Evolutionary conservation across 1,284 basidiomycete genomes (phyloP).

Genomic region (Malassezia furfur): DNA sequence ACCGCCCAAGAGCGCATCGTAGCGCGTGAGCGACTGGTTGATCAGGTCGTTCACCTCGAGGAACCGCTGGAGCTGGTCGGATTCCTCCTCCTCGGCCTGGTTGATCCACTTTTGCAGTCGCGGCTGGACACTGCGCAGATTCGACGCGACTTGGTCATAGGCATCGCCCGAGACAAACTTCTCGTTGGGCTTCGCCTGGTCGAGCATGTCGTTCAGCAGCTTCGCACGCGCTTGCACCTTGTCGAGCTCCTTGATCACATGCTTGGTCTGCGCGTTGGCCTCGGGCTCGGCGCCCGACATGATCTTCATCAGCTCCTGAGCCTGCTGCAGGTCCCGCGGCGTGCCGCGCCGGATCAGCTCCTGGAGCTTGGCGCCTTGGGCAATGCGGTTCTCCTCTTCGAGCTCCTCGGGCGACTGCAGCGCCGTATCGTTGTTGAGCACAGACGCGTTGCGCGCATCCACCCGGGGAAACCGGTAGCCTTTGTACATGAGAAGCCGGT

Average conservation of each 20-base stretch:
- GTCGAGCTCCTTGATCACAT: slow-evolving; percentile 79
- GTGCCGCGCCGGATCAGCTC: slow-evolving; percentile 93
- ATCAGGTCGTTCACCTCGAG: slow-evolving; percentile 95
- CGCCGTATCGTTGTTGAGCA: slow-evolving; percentile 51
- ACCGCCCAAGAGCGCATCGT: slow-evolving; percentile 80
- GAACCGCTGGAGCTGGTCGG: slow-evolving; percentile 70
- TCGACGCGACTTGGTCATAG: slow-evolving; percentile 87
- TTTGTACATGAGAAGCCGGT: slow-evolving; percentile 85
- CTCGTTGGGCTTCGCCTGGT: slow-evolving; percentile 71
- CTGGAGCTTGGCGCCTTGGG: slow-evolving; percentile 92
- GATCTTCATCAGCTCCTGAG: slow-evolving; percentile 94
- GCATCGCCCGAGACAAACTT: slow-evolving; percentile 64
- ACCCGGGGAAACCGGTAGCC: slow-evolving; percentile 45
- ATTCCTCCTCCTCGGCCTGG: slow-evolving; percentile 70
- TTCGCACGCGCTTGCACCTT: slow-evolving; percentile 91
- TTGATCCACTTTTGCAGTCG: slow-evolving; percentile 97
- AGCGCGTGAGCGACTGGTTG: slow-evolving; percentile 79
- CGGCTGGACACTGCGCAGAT: slow-evolving; percentile 74
- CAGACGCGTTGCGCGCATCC: slow-evolving; percentile 33
- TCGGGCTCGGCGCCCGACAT: slow-evolving; percentile 75
- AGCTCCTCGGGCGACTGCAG: slow-evolving; percentile 90
- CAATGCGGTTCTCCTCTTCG: slow-evolving; percentile 86
- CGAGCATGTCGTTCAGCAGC: slow-evolving; percentile 87
- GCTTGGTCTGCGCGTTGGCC: slow-evolving; percentile 74
- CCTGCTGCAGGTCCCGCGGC: slow-evolving; percentile 84